Percentiles rank a stretch among this genome's conserved stretches.
phyloP scores from a whole-genome alignment of 164 flowering plant genomes.

The Vitis rotundifolia region DNA sequence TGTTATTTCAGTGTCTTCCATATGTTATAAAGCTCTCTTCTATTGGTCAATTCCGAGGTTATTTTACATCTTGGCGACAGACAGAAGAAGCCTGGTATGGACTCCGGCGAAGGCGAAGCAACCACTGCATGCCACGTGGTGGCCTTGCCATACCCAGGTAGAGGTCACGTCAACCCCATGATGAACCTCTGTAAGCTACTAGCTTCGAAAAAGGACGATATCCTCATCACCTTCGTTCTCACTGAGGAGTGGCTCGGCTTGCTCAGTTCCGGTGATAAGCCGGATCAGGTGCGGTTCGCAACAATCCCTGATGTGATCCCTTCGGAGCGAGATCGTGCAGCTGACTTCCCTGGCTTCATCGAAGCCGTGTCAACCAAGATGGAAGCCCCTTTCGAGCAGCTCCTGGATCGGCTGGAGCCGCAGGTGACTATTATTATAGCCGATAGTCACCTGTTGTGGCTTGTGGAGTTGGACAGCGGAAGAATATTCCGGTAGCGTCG shows the following conservation, averaged over 20 bases:
- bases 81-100: too few species aligned
- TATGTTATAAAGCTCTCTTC: too few species aligned
- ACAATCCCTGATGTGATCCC: slow-evolving; percentile 80
- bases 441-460: slow-evolving; percentile 54
- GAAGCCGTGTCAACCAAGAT: slow-evolving; percentile 55
- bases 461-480: slow-evolving; percentile 32
- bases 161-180: slow-evolving; percentile 74
- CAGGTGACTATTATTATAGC: slow-evolving; percentile 38
- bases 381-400: slow-evolving; percentile 57
- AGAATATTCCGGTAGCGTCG: slow-evolving; percentile 24
- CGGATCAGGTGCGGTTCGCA: slow-evolving; percentile 37
- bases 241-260: slow-evolving; percentile 81
- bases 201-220: neutral
- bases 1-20: too few species aligned
- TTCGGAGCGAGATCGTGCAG: slow-evolving; percentile 55
- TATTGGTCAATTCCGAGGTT: too few species aligned
- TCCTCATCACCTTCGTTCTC: slow-evolving; percentile 59
- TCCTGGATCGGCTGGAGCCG: slow-evolving; percentile 43
- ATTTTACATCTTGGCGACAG: too few species aligned
- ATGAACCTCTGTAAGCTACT: slow-evolving; percentile 58
- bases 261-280: slow-evolving; percentile 35
- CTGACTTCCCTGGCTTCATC: slow-evolving; percentile 44
- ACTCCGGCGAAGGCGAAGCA: too few species aligned
- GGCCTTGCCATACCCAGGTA: slow-evolving; percentile 56
- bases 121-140: slow-evolving; percentile 28